Percentiles rank a stretch among this genome's conserved stretches.
phyloP scores from a whole-genome alignment of 257 asterid species.

The Petunia axillaris region DNA sequence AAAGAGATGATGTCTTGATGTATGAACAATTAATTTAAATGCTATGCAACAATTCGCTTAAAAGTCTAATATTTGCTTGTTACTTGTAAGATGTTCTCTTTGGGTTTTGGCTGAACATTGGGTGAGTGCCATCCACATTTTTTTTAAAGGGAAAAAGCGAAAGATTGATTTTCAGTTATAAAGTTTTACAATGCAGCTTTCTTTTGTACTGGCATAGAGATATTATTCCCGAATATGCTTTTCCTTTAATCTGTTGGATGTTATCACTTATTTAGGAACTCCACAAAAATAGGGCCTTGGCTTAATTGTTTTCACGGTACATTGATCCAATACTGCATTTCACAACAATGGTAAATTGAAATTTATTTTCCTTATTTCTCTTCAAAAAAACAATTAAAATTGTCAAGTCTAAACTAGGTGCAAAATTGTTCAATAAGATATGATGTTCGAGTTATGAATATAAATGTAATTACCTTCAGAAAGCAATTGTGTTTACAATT shows the following conservation, averaged over 20 bases:
- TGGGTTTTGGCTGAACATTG: not conserved
- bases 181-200: not conserved
- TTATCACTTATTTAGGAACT: too few species aligned
- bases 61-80: not conserved
- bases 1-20: not conserved
- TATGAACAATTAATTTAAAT: not conserved
- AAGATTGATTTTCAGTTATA: not conserved
- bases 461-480: not conserved
- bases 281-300: too few species aligned
- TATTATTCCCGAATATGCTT: conserved; percentile 20
- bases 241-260: not conserved
- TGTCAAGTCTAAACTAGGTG: too few species aligned
- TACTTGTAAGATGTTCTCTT: not conserved
- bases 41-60: too few species aligned
- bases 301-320: too few species aligned
- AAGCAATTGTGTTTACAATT: not conserved
- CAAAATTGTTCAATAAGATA: too few species aligned
- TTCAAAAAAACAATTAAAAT: too few species aligned
- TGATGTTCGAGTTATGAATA: too few species aligned
- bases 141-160: not conserved
- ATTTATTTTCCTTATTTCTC: too few species aligned
- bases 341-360: too few species aligned
- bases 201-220: not conserved
- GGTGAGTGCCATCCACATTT: not conserved
- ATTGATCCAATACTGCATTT: too few species aligned